phyloP scores from a whole-genome alignment of 345 rosid genomes.

The Ceriops zippeliana region DNA sequence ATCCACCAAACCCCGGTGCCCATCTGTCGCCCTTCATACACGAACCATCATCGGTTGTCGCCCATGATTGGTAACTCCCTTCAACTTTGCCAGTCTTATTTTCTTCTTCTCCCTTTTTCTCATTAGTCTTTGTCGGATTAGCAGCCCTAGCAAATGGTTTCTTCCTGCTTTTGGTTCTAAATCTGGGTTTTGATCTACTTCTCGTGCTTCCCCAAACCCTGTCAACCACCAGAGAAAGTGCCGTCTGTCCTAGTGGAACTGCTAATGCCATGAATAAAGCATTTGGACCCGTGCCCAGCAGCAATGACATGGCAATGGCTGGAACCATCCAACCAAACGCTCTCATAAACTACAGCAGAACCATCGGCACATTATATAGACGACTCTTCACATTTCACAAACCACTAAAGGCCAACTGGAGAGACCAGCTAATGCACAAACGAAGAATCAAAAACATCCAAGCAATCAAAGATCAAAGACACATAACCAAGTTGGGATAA shows the following conservation, averaged over 20 bases:
- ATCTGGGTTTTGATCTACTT: constrained; percentile 32
- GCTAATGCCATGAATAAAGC: constrained; percentile 84
- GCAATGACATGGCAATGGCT: constrained; percentile 58
- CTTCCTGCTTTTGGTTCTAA: constrained; percentile 32
- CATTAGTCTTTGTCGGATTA: constrained; percentile 19
- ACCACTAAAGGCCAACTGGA: background rate
- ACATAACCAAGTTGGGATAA: background rate
- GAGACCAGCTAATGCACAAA: no score
- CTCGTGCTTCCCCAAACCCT: constrained; percentile 48
- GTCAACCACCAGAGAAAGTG: constrained; percentile 50
- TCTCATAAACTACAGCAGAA: constrained; percentile 1
- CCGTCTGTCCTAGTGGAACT: constrained; percentile 73
- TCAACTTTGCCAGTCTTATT: constrained; percentile 19
- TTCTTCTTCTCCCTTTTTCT: constrained; percentile 32
- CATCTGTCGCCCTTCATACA: constrained; percentile 11
- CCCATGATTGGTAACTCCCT: constrained; percentile 67
- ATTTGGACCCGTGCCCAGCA: constrained; percentile 73
- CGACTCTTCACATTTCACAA: background rate
- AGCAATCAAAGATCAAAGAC: no score
- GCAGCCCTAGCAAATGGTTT: constrained; percentile 40
- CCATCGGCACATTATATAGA: background rate
- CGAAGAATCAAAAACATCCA: no score
- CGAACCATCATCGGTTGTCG: constrained; percentile 33
- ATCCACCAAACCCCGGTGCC: constrained; percentile 55
- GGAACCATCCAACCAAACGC: constrained; percentile 81